Conservation (phyloP, 2,329 filamentous ascomycete species). For the Stagonosporopsis vannaccii region DNA sequence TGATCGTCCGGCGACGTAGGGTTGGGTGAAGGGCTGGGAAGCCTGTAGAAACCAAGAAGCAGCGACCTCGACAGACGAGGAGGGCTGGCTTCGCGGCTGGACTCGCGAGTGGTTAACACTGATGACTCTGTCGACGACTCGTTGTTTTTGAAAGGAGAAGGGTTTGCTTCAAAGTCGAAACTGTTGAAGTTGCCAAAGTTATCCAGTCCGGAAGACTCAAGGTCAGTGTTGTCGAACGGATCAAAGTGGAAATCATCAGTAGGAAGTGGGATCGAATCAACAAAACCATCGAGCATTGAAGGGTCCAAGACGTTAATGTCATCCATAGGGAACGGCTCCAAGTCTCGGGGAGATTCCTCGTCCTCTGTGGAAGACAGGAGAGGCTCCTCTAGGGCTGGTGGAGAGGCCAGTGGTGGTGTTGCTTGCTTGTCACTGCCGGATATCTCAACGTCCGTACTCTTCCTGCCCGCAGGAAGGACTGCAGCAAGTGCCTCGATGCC, state of each 20-base stretch:
- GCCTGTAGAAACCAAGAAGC: constrained; percentile 49
- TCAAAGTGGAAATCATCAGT: constrained; percentile 38
- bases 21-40: constrained; percentile 45
- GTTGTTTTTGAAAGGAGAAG: constrained; percentile 28
- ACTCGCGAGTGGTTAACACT: constrained; percentile 23
- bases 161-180: constrained; percentile 30
- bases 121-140: constrained; percentile 22
- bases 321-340: constrained; percentile 37
- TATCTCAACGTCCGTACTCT: constrained; percentile 23
- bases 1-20: constrained; percentile 53
- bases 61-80: constrained; percentile 48
- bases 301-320: constrained; percentile 34
- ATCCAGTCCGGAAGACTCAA: constrained; percentile 24
- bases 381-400: constrained; percentile 31
- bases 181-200: constrained; percentile 25
- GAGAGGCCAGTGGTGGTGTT: constrained; percentile 28
- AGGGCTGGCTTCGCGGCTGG: constrained; percentile 30
- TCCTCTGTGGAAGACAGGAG: constrained; percentile 34
- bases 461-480: constrained; percentile 43
- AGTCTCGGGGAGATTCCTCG: constrained; percentile 32
- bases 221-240: constrained; percentile 37
- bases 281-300: constrained; percentile 34
- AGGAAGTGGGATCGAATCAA: constrained; percentile 30
- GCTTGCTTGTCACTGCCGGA: constrained; percentile 22
- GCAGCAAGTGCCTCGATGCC: constrained; percentile 48